Evolutionary conservation across 2,329 filamentous ascomycete genomes (phyloP).

Genomic region (Paramyrothecium sp.): DNA sequence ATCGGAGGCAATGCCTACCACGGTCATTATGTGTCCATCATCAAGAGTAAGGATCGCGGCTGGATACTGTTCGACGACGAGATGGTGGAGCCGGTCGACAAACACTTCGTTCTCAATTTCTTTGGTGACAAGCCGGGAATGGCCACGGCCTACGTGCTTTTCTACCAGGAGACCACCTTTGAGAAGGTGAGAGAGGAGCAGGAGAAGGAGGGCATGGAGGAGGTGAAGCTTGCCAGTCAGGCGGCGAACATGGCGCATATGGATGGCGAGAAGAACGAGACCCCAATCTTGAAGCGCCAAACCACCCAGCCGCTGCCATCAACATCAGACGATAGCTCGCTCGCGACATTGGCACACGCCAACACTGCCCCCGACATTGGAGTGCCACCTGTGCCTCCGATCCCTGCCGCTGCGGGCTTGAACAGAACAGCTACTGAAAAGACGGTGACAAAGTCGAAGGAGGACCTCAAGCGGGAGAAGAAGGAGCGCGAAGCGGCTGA

Average conservation of each 20-base stretch:
- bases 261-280: slow-evolving; percentile 44
- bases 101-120: slow-evolving; percentile 93
- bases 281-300: slow-evolving; percentile 42
- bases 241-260: slow-evolving; percentile 55
- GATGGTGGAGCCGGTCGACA: slow-evolving; percentile 97
- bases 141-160: slow-evolving; percentile 94
- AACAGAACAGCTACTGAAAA: slow-evolving; percentile 20
- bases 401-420: slow-evolving; percentile 5
- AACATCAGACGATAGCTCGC: slow-evolving; percentile 47
- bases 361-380: slow-evolving; percentile 55
- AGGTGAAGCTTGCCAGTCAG: slow-evolving; percentile 54
- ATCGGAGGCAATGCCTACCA: slow-evolving; percentile 97
- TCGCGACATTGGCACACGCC: slow-evolving; percentile 63
- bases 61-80: slow-evolving; percentile 98
- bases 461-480: slow-evolving; percentile 65
- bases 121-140: slow-evolving; percentile 90
- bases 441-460: slow-evolving; percentile 45
- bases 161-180: slow-evolving; percentile 88
- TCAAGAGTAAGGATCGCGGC: slow-evolving; percentile 93
- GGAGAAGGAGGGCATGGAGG: slow-evolving; percentile 72
- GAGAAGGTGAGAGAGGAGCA: slow-evolving; percentile 73
- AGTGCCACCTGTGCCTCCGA: slow-evolving; percentile 13
- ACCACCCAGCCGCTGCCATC: slow-evolving; percentile 46
- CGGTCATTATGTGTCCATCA: slow-evolving; percentile 95
- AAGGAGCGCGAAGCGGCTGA: slow-evolving; percentile 60